A percentile compares a stretch with the other conserved stretches of the same genome.
phyloP scores from a whole-genome alignment of 139 green algal genomes.

The Diplosphaera chodatii region DNA sequence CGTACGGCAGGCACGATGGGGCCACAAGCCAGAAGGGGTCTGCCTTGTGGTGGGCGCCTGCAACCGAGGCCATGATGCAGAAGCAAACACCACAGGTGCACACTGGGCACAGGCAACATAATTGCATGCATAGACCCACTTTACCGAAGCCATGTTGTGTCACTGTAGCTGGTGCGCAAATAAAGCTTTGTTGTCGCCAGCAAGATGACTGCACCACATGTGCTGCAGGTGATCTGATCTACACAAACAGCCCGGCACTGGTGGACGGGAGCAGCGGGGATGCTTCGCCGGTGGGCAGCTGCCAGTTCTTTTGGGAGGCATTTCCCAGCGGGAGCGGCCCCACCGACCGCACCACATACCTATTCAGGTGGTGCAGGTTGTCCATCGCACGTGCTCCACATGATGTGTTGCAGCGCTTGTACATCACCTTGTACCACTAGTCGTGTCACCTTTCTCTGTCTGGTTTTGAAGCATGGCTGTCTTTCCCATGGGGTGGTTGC shows the following conservation, averaged over 20 bases:
- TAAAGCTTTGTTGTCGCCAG: no score
- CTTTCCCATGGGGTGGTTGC: no score
- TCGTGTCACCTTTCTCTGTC: no score
- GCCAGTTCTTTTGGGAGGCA: slow-evolving; percentile 88
- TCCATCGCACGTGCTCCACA: no score
- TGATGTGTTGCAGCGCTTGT: no score
- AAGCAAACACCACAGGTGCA: slow-evolving; percentile 59
- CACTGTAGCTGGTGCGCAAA: no score
- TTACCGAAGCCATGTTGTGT: no score
- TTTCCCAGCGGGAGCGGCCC: slow-evolving; percentile 72
- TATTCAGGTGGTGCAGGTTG: slow-evolving; percentile 86
- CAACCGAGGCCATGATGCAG: slow-evolving; percentile 59
- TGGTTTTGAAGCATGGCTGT: no score
- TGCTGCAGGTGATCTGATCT: slow-evolving; percentile 85
- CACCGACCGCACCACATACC: slow-evolving; percentile 89
- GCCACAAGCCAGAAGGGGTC: slow-evolving; percentile 84
- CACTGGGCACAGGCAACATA: not conserved
- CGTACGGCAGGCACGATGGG: slow-evolving; percentile 75
- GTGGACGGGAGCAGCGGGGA: not conserved
- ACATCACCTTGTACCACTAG: no score
- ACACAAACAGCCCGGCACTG: slow-evolving; percentile 30
- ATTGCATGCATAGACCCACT: no score
- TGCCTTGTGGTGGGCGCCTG: slow-evolving; percentile 91
- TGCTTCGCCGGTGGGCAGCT: slow-evolving; percentile 2
- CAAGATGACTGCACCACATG: no score